Percentiles rank a stretch among this genome's conserved stretches.
Conservation (phyloP, 192 early-diverging fungal species). For the Phlyctochytrium planicorne region DNA sequence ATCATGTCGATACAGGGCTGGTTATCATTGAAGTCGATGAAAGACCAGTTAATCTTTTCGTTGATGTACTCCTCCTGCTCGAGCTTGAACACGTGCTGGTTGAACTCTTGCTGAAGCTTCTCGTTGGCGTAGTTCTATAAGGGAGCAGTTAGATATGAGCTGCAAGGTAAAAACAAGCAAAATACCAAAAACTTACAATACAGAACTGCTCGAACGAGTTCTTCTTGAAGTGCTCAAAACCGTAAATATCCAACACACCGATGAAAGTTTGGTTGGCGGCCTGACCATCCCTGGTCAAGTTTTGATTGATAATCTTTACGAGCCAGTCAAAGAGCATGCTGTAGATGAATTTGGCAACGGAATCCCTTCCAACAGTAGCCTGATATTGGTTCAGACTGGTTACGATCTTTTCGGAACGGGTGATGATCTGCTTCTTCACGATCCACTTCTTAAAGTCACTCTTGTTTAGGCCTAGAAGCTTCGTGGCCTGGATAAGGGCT, state of each 20-base stretch:
- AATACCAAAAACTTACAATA: constrained; percentile 49
- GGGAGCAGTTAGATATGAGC: no score
- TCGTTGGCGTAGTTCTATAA: constrained; percentile 76
- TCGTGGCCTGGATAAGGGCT: constrained; percentile 66
- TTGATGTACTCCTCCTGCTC: constrained; percentile 98
- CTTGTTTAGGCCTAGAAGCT: constrained; percentile 75
- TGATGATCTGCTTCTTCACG: constrained; percentile 87
- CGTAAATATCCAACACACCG: constrained; percentile 99
- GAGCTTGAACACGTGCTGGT: constrained; percentile 97
- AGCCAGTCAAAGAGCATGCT: constrained; percentile 96
- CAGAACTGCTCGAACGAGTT: constrained; percentile 99
- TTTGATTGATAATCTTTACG: constrained; percentile 83
- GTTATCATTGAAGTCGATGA: constrained; percentile 99
- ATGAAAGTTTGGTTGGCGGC: constrained; percentile 76
- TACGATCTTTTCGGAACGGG: constrained; percentile 89
- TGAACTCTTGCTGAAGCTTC: constrained; percentile 99
- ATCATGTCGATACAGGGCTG: constrained; percentile 98
- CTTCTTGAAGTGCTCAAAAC: constrained; percentile 98
- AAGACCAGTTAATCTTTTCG: constrained; percentile 96
- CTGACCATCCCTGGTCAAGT: constrained; percentile 53
- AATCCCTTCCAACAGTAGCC: constrained; percentile 80
- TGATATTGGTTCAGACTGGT: constrained; percentile 70
- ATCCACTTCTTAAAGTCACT: constrained; percentile 92
- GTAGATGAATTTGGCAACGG: constrained; percentile 97
- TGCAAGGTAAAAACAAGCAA: not conserved